A percentile compares a stretch with the other conserved stretches of the same genome.
Conservation (phyloP, 208 protist genomes). For the Vickermania ingenoplastis region DNA sequence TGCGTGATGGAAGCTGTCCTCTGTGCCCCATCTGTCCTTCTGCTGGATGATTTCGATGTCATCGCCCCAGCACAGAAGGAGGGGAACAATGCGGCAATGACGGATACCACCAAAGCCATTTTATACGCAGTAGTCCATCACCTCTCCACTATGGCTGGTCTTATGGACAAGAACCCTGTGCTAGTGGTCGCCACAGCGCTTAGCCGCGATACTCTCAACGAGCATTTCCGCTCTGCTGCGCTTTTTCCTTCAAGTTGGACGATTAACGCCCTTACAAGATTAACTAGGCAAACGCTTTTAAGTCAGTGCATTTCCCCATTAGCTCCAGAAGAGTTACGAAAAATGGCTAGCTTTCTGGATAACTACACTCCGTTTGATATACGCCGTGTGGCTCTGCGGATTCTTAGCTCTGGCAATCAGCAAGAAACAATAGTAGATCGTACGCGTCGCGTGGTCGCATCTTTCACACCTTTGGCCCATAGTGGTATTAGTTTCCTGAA, state of each 20-base stretch:
- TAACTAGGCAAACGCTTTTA: conserved; percentile 34
- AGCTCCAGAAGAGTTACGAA: conserved; percentile 18
- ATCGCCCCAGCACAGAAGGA: conserved; percentile 72
- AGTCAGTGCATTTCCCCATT: conserved; percentile 36
- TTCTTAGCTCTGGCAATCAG: conserved; percentile 14
- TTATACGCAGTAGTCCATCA: conserved; percentile 43
- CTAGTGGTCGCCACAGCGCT: conserved; percentile 62
- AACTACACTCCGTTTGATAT: conserved; percentile 89
- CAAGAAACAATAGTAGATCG: conserved; percentile 13
- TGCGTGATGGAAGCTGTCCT: conserved; percentile 58
- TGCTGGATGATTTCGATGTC: conserved; percentile 82
- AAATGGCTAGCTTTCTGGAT: conserved; percentile 52
- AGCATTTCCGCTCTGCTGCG: conserved; percentile 44
- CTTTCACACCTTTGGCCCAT: conserved; percentile 75
- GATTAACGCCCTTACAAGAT: conserved; percentile 48
- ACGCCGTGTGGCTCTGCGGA: conserved; percentile 35
- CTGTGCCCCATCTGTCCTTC: conserved; percentile 67
- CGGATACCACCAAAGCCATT: conserved; percentile 37
- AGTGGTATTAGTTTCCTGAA: conserved; percentile 74
- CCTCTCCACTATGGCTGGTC: conserved; percentile 20
- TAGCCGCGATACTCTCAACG: conserved; percentile 57
- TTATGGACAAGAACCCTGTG: conserved; percentile 17
- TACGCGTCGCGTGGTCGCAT: conserved; percentile 22
- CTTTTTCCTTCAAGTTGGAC: conserved; percentile 53
- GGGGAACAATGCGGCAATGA: conserved; percentile 48